These are phyloP conservation scores for Delphinella strobiligena DNA, from an alignment of 2,329 filamentous ascomycete genomes.

Conservation along the genomic window DNA sequence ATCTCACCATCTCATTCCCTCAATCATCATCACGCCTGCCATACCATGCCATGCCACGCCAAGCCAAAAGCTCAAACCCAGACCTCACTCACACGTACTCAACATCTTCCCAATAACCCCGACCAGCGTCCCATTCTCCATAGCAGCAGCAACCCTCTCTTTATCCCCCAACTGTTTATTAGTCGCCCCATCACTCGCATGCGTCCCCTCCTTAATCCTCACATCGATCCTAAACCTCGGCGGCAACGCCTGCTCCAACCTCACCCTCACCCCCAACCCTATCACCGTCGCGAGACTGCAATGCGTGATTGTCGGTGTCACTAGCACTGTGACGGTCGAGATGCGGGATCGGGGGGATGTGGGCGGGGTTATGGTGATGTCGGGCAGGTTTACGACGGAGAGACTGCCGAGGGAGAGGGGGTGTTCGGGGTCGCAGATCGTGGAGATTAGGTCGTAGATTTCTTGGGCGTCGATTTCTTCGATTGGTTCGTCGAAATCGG, in stretches of 20 bases:
- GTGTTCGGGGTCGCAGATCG: constrained; percentile 93
- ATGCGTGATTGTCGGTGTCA: constrained; percentile 94
- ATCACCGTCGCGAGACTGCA: constrained; percentile 95
- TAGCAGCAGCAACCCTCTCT: constrained; percentile 84
- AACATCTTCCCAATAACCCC: constrained; percentile 89
- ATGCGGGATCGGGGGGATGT: constrained; percentile 51
- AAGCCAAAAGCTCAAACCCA: too few relatives aligned
- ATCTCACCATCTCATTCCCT: neutral
- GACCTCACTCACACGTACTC: constrained; percentile 23
- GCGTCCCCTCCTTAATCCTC: constrained; percentile 89
- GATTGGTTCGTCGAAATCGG: constrained; percentile 47
- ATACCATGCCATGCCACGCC: neutral
- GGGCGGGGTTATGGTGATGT: constrained; percentile 67
- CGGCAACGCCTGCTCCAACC: constrained; percentile 80
- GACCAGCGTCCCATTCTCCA: constrained; percentile 87
- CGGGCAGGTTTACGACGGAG: constrained; percentile 88
- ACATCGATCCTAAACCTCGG: constrained; percentile 89
- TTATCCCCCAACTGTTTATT: constrained; percentile 97
- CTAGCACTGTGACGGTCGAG: constrained; percentile 68
- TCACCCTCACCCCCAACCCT: constrained; percentile 80
- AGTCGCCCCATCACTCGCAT: constrained; percentile 86
- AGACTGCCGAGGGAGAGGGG: constrained; percentile 86
- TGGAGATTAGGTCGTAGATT: constrained; percentile 90
- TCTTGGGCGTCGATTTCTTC: constrained; percentile 96
- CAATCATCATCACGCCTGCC: too few relatives aligned